Evolutionary conservation across 768 basidiomycete species (phyloP).

Genomic region (Tylopilus sp.): DNA sequence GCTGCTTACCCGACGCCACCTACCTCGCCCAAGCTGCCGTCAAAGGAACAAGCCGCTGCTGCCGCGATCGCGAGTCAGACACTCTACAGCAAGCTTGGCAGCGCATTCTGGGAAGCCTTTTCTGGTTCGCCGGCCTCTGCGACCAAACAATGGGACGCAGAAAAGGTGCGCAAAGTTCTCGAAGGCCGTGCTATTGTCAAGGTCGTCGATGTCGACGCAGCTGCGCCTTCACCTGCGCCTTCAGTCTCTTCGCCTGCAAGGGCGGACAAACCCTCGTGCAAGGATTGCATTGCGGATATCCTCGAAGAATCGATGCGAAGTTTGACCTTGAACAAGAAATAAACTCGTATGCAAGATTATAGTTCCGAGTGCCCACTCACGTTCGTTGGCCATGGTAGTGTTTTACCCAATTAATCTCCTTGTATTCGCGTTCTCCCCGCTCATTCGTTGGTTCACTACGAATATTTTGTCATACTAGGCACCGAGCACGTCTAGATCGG

Average conservation of each 20-base stretch:
- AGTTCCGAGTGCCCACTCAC: background rate
- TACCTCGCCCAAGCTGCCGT: constrained; percentile 32
- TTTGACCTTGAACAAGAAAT: constrained; percentile 58
- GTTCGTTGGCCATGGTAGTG: background rate
- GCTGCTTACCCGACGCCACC: constrained; percentile 43
- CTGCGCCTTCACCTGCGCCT: constrained; percentile 2
- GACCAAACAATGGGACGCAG: constrained; percentile 54
- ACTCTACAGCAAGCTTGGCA: constrained; percentile 61
- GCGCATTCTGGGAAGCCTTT: constrained; percentile 89
- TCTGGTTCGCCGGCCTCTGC: constrained; percentile 40
- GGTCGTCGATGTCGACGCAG: constrained; percentile 70
- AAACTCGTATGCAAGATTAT: background rate
- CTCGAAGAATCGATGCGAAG: constrained; percentile 70
- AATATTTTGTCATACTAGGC: constrained; percentile 11
- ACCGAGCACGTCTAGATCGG: constrained; percentile 4
- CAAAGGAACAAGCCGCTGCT: constrained; percentile 31
- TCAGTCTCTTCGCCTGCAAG: constrained; percentile 10
- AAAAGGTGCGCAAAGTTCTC: constrained; percentile 77
- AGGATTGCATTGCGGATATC: constrained; percentile 35
- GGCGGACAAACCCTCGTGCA: constrained; percentile 20
- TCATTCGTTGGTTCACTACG: constrained; percentile 10
- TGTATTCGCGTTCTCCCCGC: constrained; percentile 9
- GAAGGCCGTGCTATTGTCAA: constrained; percentile 79
- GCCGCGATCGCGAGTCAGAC: constrained; percentile 82
- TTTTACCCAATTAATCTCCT: constrained; percentile 13